A percentile compares a stretch with the other conserved stretches of the same genome.
phyloP scores from a whole-genome alignment of 2,329 filamentous ascomycete genomes.

The Catunica adiposa region DNA sequence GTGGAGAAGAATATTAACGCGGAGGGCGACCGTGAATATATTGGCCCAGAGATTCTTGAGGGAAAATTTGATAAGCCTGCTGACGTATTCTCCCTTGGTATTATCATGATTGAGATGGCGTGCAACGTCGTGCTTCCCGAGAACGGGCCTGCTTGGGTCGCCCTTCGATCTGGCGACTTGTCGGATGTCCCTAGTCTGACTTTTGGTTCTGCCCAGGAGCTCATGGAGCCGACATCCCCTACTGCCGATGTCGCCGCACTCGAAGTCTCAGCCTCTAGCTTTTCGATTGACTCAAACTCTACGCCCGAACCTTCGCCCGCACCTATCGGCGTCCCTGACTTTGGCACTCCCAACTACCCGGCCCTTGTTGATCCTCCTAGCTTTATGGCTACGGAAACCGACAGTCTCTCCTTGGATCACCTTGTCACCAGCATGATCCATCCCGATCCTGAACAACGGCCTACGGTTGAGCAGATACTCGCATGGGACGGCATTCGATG shows the following conservation, averaged over 20 bases:
- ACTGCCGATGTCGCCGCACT: background rate
- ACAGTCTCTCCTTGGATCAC: conserved; percentile 62
- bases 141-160: conserved; percentile 82
- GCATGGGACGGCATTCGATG: conserved; percentile 59
- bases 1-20: conserved; percentile 62
- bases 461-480: conserved; percentile 58
- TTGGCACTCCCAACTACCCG: conserved; percentile 32
- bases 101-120: conserved; percentile 88
- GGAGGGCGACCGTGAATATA: conserved; percentile 92
- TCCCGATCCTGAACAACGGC: conserved; percentile 56
- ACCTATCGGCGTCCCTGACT: conserved; percentile 13
- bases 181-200: conserved; percentile 79
- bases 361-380: conserved; percentile 49
- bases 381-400: conserved; percentile 70
- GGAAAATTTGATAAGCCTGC: conserved; percentile 79
- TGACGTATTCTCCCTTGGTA: conserved; percentile 83
- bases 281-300: conserved; percentile 1
- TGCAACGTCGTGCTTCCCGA: conserved; percentile 88
- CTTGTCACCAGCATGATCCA: conserved; percentile 80
- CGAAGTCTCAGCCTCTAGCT: conserved; percentile 2
- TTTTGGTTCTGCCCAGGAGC: conserved; percentile 54
- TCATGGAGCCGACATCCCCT: conserved; percentile 21
- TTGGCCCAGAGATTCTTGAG: conserved; percentile 79
- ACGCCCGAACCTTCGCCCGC: background rate
- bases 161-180: conserved; percentile 74